Conservation (phyloP, 169 alveolate genomes). For the Babesia sp. region DNA sequence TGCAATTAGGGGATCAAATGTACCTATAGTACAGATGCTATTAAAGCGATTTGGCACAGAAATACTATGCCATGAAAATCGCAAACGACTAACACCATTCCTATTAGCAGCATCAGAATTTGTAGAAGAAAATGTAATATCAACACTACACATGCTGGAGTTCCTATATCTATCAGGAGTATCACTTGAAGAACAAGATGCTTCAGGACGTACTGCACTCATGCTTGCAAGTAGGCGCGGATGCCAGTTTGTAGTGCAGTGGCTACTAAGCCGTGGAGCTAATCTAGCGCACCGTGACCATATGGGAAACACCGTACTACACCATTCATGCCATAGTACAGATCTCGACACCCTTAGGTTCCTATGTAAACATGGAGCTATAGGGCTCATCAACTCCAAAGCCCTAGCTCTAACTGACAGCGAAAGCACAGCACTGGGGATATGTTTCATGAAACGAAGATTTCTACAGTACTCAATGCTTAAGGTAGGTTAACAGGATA, state of each 20-base stretch:
- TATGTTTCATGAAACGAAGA: slow-evolving; percentile 48
- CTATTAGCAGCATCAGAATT: slow-evolving; percentile 84
- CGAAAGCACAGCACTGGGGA: slow-evolving; percentile 56
- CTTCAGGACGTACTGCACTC: slow-evolving; percentile 85
- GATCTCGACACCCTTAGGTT: slow-evolving; percentile 61
- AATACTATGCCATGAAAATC: slow-evolving; percentile 72
- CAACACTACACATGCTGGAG: slow-evolving; percentile 80
- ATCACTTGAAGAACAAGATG: slow-evolving; percentile 88
- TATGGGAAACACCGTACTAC: slow-evolving; percentile 73
- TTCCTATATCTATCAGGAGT: slow-evolving; percentile 84
- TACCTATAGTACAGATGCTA: slow-evolving; percentile 67
- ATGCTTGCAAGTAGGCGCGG: slow-evolving; percentile 86
- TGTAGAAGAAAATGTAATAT: slow-evolving; percentile 77
- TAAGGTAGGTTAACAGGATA: slow-evolving; percentile 36
- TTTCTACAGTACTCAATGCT: slow-evolving; percentile 45
- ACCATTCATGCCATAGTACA: slow-evolving; percentile 71
- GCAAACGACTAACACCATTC: slow-evolving; percentile 77
- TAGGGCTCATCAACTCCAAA: slow-evolving; percentile 31
- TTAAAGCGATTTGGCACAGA: slow-evolving; percentile 72
- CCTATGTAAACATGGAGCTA: slow-evolving; percentile 66
- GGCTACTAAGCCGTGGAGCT: slow-evolving; percentile 86
- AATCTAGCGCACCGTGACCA: slow-evolving; percentile 81
- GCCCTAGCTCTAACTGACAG: slow-evolving; percentile 37
- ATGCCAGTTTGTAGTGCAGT: slow-evolving; percentile 79
- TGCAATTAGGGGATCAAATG: slow-evolving; percentile 78